Evolutionary conservation across 306 rosid species (phyloP), one percentile per base, ranked within the genome.

Genomic region (Corylus americana): DNA sequence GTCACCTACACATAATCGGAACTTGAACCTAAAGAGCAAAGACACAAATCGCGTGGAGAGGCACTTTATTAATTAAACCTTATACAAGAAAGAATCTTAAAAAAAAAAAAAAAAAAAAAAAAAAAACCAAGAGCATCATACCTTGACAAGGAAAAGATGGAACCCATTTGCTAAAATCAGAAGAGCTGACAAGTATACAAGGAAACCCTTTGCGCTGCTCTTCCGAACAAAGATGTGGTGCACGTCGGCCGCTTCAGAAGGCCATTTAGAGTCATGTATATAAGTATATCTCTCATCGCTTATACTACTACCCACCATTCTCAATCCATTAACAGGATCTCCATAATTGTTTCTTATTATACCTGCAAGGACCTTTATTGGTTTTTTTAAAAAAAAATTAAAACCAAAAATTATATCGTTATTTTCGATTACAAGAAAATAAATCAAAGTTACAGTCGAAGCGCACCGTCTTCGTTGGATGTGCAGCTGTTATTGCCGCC

Each of bases 141-240:
- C 98, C 95, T 86, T 77, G 73, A 83, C 73, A 55, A 87, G 48
- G 78, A 57, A 80, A 53, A 89, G 81, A 85, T 86, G 88, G 58
- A 83, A 37, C 44, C 84, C 83, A 74, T 73, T 79, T 57, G 89
- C 91, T 82, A 92, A 79, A 62, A 89, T 71, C 83, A 88, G 83
- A 73, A 90, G 70, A 35, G 88, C 82, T 1, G 63, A 71, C 78
- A 80, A 58, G 82, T 80, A 89, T 31, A 87, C 78, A 39, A 85
- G 75, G 81, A 78, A 44, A 79, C 84, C 77, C 77, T 83, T 90
- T 20, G 82, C 78, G 50, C 84, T 71, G 58, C 75, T 79, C 70
- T 79, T 91, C 75, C 71, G 85, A 74, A 83, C 87, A 74, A 90
- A 54, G 74, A 92, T 86, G 75, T 83, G 91, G 85, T 93, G 98